A percentile compares a stretch with the other conserved stretches of the same genome.
phyloP scores from a whole-genome alignment of 768 basidiomycete species.

The Crepidotus variabilis region DNA sequence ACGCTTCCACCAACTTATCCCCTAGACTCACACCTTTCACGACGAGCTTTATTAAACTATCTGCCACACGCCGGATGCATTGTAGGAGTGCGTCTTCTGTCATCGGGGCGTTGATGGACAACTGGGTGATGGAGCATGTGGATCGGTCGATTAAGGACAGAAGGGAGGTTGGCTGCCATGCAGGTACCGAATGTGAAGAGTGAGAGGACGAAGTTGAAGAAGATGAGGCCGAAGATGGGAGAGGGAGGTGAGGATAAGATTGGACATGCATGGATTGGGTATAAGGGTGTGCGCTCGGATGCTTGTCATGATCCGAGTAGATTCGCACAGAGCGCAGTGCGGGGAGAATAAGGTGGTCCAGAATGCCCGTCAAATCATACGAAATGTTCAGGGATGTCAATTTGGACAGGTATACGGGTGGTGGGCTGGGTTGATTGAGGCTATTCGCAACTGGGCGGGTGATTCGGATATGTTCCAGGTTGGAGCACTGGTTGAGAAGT shows the following conservation, averaged over 20 bases:
- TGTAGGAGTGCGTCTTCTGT: conserved; percentile 21
- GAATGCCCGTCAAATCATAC: conserved; percentile 24
- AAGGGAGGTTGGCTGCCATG: conserved; percentile 25
- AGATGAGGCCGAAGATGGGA: conserved; percentile 7
- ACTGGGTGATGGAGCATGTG: conserved; percentile 22
- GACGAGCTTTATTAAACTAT: conserved; percentile 21
- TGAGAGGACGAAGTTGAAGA: conserved; percentile 8
- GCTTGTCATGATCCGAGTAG: conserved; percentile 19
- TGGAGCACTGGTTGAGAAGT: conserved; percentile 26
- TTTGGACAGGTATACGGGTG: conserved; percentile 25
- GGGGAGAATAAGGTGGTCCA: conserved; percentile 28
- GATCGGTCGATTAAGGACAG: conserved; percentile 26
- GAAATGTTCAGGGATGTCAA: conserved; percentile 28
- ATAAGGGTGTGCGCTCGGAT: neutral
- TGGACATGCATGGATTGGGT: conserved; percentile 6
- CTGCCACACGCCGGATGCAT: conserved; percentile 21
- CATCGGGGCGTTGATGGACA: conserved; percentile 26
- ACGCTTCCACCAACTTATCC: conserved; percentile 17
- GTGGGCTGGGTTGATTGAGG: conserved; percentile 14
- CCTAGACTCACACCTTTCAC: conserved; percentile 21
- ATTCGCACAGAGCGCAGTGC: conserved; percentile 27
- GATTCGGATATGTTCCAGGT: conserved; percentile 29
- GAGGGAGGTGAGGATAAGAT: conserved; percentile 3
- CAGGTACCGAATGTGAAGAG: conserved; percentile 4
- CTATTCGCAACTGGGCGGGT: conserved; percentile 21